Base-by-base conservation (phyloP, 2,329 filamentous ascomycete genomes). In the Lasiodiplodia theobromae region DNA sequence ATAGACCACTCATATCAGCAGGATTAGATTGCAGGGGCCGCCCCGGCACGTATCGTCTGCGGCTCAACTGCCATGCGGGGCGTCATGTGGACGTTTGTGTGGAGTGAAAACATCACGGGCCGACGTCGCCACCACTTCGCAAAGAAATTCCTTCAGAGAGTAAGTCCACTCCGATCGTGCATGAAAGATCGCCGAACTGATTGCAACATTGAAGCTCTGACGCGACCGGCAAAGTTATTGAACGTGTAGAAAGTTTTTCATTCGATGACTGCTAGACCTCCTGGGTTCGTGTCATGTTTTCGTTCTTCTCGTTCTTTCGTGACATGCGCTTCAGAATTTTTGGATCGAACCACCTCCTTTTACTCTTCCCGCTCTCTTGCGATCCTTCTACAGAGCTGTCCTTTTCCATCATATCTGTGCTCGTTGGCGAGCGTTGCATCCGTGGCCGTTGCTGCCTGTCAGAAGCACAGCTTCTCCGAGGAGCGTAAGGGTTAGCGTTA, bases 211-310 rank as follows among this genome's bases (percentile, higher is more conserved):
- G 23, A 12, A 10, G 25, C 18, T 3, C 25, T 23, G 25, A 21
- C 25, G 37, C 34, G 40, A 37, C 25, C 40, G 58, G 23, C 31
- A 25, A 49, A 34, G 25, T 51, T 1, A 21, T 28, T 51, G 40
- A 31, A 31, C 49, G 44, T 14, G 5, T 18, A 51, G 40, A 51
- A 16, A n/a, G 12, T 38, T 64, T 52, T 52, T 52, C 44, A 64
- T 64, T 64, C 37, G 60, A 8, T 47, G 16, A 38, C 47, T 52
- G 28, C 47, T 64, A 64, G 38, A 64, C 60, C 31, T 64, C 60
- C 47, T 64, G 60, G 28, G 31, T 37, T 31, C 51, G 44, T 25
- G 47, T 52, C 60, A 18, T n/a, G 5, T 49, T 52, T 2, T 25
- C 60, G 12, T 25, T 16, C 25, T 64, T 64, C n/a, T 52, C 60